A percentile compares a stretch with the other conserved stretches of the same genome.
These are phyloP conservation scores for Pistacia vera DNA, from an alignment of 345 rosid species.

Conservation along the genomic window DNA sequence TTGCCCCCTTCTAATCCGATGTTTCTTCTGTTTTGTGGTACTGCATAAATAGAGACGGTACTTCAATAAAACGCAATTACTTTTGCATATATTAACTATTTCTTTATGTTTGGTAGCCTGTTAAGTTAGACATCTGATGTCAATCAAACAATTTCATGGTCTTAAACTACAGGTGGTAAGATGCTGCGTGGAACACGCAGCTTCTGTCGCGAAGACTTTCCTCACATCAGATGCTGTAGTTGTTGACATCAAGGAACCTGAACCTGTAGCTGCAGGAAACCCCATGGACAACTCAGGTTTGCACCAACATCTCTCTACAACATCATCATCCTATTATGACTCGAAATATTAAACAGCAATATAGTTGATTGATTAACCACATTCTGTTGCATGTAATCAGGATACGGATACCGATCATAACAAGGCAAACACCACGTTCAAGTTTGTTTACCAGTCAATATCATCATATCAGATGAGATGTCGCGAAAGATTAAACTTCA, in stretches of 20 bases:
- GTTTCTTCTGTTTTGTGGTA: too few relatives aligned
- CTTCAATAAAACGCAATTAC: not conserved
- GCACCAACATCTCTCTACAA: too few relatives aligned
- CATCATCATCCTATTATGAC: not conserved
- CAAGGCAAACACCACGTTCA: not conserved
- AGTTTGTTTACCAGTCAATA: not conserved
- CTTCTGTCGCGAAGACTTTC: constrained; percentile 44
- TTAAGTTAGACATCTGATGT: not conserved
- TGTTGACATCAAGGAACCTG: constrained; percentile 41
- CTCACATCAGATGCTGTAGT: constrained; percentile 41
- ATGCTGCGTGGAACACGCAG: constrained; percentile 41
- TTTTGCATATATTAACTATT: not conserved
- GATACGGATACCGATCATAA: not conserved
- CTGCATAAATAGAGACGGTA: not conserved
- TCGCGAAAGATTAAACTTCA: not conserved
- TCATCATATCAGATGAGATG: not conserved
- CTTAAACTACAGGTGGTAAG: constrained; percentile 22
- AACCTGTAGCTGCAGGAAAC: constrained; percentile 30
- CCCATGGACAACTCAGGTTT: constrained; percentile 45
- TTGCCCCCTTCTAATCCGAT: too few relatives aligned
- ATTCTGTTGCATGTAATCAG: not conserved
- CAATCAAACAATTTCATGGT: not conserved
- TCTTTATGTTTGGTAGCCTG: not conserved
- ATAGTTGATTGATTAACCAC: not conserved
- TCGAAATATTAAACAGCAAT: not conserved